Evolutionary conservation across 2,329 filamentous ascomycete species (phyloP).

Genomic region (Ophioceras dolichostomum): DNA sequence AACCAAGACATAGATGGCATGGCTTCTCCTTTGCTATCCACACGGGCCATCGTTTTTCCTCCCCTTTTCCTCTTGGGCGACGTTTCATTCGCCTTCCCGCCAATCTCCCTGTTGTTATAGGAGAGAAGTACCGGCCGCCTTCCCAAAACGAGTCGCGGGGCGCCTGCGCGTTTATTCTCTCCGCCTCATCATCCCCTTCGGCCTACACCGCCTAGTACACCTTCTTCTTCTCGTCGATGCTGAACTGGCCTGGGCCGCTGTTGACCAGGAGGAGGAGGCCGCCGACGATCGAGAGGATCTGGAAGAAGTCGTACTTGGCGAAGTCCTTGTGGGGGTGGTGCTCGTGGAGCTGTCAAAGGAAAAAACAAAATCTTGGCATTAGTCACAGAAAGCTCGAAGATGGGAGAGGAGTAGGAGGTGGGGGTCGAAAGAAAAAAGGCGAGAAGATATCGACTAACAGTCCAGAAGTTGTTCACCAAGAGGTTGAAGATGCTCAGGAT

Average conservation of each 20-base stretch:
- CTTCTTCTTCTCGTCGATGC: constrained; percentile 99
- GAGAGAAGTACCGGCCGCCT: too few relatives aligned
- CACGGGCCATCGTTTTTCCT: too few relatives aligned
- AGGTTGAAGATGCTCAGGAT: constrained; percentile 96
- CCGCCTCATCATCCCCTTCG: too few relatives aligned
- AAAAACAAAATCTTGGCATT: constrained; percentile 14
- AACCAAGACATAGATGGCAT: too few relatives aligned
- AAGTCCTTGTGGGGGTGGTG: constrained; percentile 99
- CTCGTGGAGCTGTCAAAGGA: constrained; percentile 61
- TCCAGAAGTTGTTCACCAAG: constrained; percentile 99
- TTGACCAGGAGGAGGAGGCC: constrained; percentile 94
- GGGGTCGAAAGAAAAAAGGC: constrained; percentile 4
- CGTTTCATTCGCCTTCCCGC: too few relatives aligned
- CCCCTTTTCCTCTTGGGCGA: too few relatives aligned
- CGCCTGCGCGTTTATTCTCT: too few relatives aligned
- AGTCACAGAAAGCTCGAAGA: constrained; percentile 1
- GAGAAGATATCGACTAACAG: constrained; percentile 47
- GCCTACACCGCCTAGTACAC: constrained; percentile 85
- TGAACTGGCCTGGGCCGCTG: constrained; percentile 95
- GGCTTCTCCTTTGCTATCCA: too few relatives aligned
- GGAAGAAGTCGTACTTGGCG: constrained; percentile 99
- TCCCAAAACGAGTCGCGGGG: too few relatives aligned
- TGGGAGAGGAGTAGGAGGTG: too few relatives aligned
- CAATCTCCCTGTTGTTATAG: too few relatives aligned
- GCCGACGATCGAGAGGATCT: constrained; percentile 96